phyloP scores from a whole-genome alignment of 2,329 filamentous ascomycete species.

The Penicillium corylophilum region DNA sequence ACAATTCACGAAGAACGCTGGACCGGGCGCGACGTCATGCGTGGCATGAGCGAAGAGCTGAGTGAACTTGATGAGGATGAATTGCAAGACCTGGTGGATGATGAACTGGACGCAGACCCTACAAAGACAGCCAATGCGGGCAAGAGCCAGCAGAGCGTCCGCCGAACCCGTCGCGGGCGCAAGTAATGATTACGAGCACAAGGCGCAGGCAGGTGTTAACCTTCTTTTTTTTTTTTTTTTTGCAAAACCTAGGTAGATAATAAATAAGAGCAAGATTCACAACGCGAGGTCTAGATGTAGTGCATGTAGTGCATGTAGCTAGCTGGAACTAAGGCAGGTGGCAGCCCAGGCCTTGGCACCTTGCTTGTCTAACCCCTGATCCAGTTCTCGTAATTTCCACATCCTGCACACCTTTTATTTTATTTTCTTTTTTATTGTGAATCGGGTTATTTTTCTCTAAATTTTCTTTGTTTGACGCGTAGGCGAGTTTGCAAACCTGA shows the following conservation, averaged over 20 bases:
- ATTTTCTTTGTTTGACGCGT: not conserved
- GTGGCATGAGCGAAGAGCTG: slow-evolving; percentile 77
- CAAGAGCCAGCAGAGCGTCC: slow-evolving; percentile 16
- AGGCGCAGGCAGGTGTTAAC: slow-evolving; percentile 20
- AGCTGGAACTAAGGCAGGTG: not conserved
- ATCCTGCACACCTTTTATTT: slow-evolving; percentile 7
- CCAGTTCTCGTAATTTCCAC: slow-evolving; percentile 2
- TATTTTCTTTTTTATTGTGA: not conserved
- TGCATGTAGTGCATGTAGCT: not conserved
- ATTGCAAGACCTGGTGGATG: slow-evolving; percentile 64
- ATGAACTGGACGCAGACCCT: slow-evolving; percentile 45
- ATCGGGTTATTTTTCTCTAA: not conserved
- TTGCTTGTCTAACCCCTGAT: slow-evolving; percentile 13
- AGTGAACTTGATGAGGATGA: slow-evolving; percentile 92
- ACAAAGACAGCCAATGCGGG: slow-evolving; percentile 10
- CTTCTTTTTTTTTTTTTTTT: slow-evolving; percentile 3
- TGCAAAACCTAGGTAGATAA: slow-evolving; percentile 1
- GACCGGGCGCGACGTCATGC: slow-evolving; percentile 68
- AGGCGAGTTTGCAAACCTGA: not conserved
- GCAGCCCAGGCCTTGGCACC: slow-evolving; percentile 8
- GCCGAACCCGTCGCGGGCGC: slow-evolving; percentile 22
- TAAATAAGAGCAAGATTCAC: slow-evolving; percentile 1
- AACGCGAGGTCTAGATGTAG: not conserved
- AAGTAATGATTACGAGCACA: slow-evolving; percentile 10
- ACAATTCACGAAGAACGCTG: slow-evolving; percentile 74